phyloP scores from a whole-genome alignment of 345 rosid genomes.

The Brassica juncea region DNA sequence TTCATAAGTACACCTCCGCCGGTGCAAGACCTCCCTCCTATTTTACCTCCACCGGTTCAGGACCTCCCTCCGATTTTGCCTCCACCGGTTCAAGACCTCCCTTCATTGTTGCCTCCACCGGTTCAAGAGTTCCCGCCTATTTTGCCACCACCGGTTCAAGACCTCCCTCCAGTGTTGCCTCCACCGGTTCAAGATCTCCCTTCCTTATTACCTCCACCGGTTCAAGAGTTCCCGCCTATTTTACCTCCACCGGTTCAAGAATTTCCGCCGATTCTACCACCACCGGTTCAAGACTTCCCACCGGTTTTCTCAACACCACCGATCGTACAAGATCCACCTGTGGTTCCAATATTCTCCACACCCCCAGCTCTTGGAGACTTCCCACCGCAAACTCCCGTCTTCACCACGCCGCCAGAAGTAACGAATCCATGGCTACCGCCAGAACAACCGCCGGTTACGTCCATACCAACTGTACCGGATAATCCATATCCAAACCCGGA shows the following conservation, averaged over 20 bases:
- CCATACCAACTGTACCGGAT: slow-evolving; percentile 28
- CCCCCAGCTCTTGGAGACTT: slow-evolving; percentile 33
- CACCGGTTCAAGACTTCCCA: not conserved
- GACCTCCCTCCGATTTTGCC: not conserved
- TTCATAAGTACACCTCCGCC: not conserved
- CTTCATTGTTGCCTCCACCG: not conserved
- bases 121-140: not conserved
- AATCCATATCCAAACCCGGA: slow-evolving; percentile 36
- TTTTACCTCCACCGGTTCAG: not conserved
- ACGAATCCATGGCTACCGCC: slow-evolving; percentile 39
- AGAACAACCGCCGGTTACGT: slow-evolving; percentile 34
- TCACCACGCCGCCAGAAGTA: slow-evolving; percentile 25
- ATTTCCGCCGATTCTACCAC: not conserved
- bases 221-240: not conserved
- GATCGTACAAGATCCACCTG: slow-evolving; percentile 23
- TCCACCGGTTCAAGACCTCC: slow-evolving; percentile 1
- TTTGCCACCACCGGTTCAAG: slow-evolving; percentile 16
- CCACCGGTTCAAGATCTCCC: slow-evolving; percentile 2
- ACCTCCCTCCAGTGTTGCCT: not conserved
- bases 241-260: slow-evolving; percentile 26
- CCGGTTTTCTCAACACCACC: slow-evolving; percentile 33
- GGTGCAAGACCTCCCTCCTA: not conserved
- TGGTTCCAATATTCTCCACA: slow-evolving; percentile 31
- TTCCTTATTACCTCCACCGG: not conserved
- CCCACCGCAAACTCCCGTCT: slow-evolving; percentile 34